Base-by-base conservation (phyloP, 2,329 filamentous ascomycete species). In the Cyphellophora europaea region DNA sequence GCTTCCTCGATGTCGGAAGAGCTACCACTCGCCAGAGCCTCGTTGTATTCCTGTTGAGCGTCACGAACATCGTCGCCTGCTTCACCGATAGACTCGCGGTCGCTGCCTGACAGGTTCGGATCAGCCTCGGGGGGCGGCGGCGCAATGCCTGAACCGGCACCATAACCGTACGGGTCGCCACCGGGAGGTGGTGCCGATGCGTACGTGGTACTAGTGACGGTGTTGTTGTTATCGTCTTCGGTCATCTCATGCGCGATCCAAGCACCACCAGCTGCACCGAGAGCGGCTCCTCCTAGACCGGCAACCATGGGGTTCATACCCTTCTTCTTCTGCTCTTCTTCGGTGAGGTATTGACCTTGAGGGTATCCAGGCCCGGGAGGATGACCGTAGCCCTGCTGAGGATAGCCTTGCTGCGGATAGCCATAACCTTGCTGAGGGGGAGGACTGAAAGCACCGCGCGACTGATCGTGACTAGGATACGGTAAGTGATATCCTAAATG, bases 251-350 rank as follows among this genome's bases (percentile, higher is more conserved):
- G 34, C 12, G 42, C 37, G 11, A 47, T 17, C 6, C 36, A 38
- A 18, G 41, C 31, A 11, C 36, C 44, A 14, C 38, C 44, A 14
- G 43, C 31, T 17, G 36, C 44, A 34, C 44, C 44, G n/a, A 47
- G 14, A 6, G 37, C 41, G 10, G 38, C 32, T 23, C 44, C 44
- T 6, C 41, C 44, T n/a, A 36, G 30, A 13, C 44, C 44, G 23
- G 42, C 44, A 11, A 42, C 23, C 21, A 44, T 11, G 12, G 27
- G 33, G 14, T 34, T 35, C 34, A 23, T 28, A 30, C 13, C 36
- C 38, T 23, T 37, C 15, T 42, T 38, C 32, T 30, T 31, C 19
- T 40, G 33, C 11, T 32, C 32, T 17, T 30, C 35, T n/a, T n/a
- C n/a, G n/a, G n/a, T n/a, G n/a, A n/a, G n/a, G n/a, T n/a, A n/a